These are phyloP conservation scores for Prasinococcaceae sp. DNA, from an alignment of 139 green algal genomes.

Conservation along the genomic window DNA sequence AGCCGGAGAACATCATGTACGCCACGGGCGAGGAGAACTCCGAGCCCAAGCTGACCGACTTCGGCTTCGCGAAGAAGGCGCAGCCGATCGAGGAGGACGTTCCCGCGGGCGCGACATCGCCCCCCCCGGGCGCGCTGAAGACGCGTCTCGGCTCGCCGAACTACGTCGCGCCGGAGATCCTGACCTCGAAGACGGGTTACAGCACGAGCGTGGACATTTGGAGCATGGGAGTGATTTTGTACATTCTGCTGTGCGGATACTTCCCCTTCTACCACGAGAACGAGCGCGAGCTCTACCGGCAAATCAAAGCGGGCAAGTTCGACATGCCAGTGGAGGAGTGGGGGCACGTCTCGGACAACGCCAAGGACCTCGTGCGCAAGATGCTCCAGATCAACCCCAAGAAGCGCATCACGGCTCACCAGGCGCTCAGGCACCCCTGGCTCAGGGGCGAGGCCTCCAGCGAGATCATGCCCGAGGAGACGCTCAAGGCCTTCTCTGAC, in stretches of 20 bases:
- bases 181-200: neutral
- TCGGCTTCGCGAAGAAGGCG: too few species aligned
- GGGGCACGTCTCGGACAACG: conserved; percentile 6
- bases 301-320: neutral
- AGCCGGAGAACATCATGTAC: too few species aligned
- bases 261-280: conserved; percentile 8
- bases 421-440: conserved; percentile 22
- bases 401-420: conserved; percentile 41
- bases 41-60: too few species aligned
- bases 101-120: too few species aligned
- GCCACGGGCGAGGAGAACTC: too few species aligned
- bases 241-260: conserved; percentile 14
- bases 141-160: neutral
- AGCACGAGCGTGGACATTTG: conserved; percentile 9
- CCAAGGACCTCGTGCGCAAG: conserved; percentile 16
- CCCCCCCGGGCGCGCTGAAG: too few species aligned
- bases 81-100: too few species aligned
- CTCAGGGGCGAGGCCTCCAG: too few species aligned
- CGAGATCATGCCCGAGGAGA: too few species aligned
- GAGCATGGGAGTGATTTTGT: conserved; percentile 5
- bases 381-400: conserved; percentile 44
- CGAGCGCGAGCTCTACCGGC: neutral
- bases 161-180: conserved; percentile 11
- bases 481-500: too few species aligned
- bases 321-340: conserved; percentile 1